Evolutionary conservation across 805 yeast species (phyloP).

Genomic region (Ogataea glucozyma): DNA sequence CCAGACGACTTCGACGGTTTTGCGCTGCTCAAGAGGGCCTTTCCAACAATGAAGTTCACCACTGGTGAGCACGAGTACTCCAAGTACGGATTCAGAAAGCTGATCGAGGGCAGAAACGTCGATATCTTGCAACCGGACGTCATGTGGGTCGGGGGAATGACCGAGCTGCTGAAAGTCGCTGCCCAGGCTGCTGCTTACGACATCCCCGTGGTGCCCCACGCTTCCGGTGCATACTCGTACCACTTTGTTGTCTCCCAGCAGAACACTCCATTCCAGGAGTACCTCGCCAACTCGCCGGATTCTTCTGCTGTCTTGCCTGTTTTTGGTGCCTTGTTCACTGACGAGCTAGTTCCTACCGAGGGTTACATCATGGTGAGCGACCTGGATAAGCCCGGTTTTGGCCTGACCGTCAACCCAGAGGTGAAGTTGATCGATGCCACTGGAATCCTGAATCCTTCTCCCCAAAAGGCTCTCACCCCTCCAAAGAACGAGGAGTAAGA

Average conservation of each 20-base stretch:
- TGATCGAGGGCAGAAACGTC: slow-evolving; percentile 49
- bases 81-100: slow-evolving; percentile 50
- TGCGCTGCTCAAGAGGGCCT: slow-evolving; percentile 46
- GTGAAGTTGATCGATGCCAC: slow-evolving; percentile 44
- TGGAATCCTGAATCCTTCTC: slow-evolving; percentile 40
- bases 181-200: slow-evolving; percentile 55
- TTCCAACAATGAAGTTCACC: slow-evolving; percentile 49
- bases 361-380: slow-evolving; percentile 42
- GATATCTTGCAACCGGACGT: slow-evolving; percentile 53
- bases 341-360: slow-evolving; percentile 48
- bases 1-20: slow-evolving; percentile 54
- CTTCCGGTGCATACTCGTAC: slow-evolving; percentile 54
- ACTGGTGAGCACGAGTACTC: slow-evolving; percentile 57
- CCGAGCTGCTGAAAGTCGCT: slow-evolving; percentile 47
- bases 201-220: slow-evolving; percentile 55
- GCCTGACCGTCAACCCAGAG: slow-evolving; percentile 47
- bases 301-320: slow-evolving; percentile 40
- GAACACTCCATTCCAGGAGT: slow-evolving; percentile 55
- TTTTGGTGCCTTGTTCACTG: slow-evolving; percentile 46
- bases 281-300: slow-evolving; percentile 52
- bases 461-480: slow-evolving; percentile 39
- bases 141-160: slow-evolving; percentile 56
- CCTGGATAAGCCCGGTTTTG: slow-evolving; percentile 52
- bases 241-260: slow-evolving; percentile 50
- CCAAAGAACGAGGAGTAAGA: slow-evolving; percentile 4